These are phyloP conservation scores for Cryptococcus sp. DNA, from an alignment of 1,284 basidiomycete species.

Conservation along the genomic window DNA sequence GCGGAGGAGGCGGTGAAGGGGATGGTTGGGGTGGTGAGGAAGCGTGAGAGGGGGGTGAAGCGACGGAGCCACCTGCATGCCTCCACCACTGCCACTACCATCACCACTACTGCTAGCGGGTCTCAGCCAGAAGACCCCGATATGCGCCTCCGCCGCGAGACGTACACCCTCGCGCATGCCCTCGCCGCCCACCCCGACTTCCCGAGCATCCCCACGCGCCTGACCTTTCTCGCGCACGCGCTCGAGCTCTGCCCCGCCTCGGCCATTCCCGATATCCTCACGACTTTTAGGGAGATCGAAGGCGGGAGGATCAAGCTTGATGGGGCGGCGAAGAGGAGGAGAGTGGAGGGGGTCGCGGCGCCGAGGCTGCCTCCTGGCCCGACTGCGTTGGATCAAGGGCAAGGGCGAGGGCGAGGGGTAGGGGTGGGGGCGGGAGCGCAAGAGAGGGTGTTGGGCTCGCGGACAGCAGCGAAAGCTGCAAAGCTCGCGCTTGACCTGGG, in stretches of 20 bases:
- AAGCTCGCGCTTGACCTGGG: constrained; percentile 35
- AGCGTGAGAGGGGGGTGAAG: constrained; percentile 4
- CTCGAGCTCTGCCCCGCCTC: constrained; percentile 83
- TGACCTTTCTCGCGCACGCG: constrained; percentile 72
- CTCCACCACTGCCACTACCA: constrained; percentile 6
- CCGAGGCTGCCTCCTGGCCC: constrained; percentile 5
- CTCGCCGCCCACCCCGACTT: constrained; percentile 77
- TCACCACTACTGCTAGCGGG: not conserved
- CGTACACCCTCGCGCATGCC: constrained; percentile 35
- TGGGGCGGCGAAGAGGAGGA: constrained; percentile 25
- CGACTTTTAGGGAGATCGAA: constrained; percentile 61
- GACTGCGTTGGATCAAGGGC: not conserved
- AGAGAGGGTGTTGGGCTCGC: constrained; percentile 41
- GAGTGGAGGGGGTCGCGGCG: constrained; percentile 18
- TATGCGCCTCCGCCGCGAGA: constrained; percentile 54
- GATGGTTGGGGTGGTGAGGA: constrained; percentile 63
- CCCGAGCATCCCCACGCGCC: constrained; percentile 62
- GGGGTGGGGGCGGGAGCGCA: constrained; percentile 12
- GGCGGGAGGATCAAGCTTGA: constrained; percentile 31
- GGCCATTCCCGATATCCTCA: constrained; percentile 66
- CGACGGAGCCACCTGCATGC: not conserved
- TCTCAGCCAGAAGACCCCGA: not conserved
- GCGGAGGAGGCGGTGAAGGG: constrained; percentile 68
- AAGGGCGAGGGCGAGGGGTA: not conserved
- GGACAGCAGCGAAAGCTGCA: constrained; percentile 45